phyloP scores from a whole-genome alignment of 768 basidiomycete genomes.

The Podaxis carcinomalis region DNA sequence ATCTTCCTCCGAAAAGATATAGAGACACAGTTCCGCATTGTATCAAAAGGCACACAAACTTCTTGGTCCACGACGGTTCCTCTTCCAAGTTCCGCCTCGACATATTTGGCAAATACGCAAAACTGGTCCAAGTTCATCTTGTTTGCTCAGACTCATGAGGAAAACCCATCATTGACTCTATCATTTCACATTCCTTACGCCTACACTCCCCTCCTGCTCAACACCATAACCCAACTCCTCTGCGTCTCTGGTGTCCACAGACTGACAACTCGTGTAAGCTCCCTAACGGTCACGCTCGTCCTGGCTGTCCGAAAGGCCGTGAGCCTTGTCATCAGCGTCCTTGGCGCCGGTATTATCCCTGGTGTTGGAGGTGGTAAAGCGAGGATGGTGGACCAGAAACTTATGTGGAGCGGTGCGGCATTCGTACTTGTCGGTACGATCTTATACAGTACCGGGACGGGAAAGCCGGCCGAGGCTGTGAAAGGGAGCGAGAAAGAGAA shows the following conservation, averaged over 20 bases:
- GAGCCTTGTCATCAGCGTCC: slow-evolving; percentile 71
- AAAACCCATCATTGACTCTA: slow-evolving; percentile 16
- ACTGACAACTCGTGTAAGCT: slow-evolving; percentile 70
- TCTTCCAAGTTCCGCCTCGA: slow-evolving; percentile 12
- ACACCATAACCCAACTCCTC: slow-evolving; percentile 79
- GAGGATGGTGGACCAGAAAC: slow-evolving; percentile 24
- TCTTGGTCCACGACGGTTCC: slow-evolving; percentile 25
- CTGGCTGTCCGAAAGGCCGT: slow-evolving; percentile 79
- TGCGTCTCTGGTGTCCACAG: slow-evolving; percentile 88
- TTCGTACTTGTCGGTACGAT: slow-evolving; percentile 71
- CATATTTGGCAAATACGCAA: slow-evolving; percentile 1
- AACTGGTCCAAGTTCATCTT: slow-evolving; percentile 26
- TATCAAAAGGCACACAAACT: slow-evolving; percentile 40
- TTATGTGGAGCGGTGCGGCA: slow-evolving; percentile 68
- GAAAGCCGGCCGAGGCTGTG: slow-evolving; percentile 14
- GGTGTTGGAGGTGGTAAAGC: slow-evolving; percentile 13
- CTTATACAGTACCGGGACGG: slow-evolving; percentile 51
- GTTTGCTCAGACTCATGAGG: slow-evolving; percentile 31
- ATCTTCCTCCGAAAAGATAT: slow-evolving; percentile 53
- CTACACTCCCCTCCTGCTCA: slow-evolving; percentile 61
- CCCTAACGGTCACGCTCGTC: slow-evolving; percentile 75
- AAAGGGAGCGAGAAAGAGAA: slow-evolving; percentile 19
- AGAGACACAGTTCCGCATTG: slow-evolving; percentile 34
- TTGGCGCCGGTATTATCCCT: slow-evolving; percentile 29
- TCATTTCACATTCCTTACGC: slow-evolving; percentile 51